phyloP scores from a whole-genome alignment of 805 yeast species.

The Candida vaughaniae region DNA sequence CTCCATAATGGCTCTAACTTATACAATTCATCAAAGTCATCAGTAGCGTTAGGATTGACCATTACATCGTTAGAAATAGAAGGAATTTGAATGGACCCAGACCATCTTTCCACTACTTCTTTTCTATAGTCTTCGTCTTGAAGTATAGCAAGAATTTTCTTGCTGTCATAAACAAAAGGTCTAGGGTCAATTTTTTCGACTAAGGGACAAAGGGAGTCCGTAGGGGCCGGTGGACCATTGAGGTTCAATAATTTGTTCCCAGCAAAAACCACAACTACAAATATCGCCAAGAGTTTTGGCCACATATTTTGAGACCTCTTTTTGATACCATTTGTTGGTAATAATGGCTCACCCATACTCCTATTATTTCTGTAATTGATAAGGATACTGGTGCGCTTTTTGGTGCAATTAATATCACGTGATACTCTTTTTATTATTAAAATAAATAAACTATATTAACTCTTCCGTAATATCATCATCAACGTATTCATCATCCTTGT shows the following conservation, averaged over 20 bases:
- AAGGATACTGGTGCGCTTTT: too few species aligned
- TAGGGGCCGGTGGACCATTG: background rate
- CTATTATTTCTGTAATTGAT: too few species aligned
- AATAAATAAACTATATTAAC: conserved; percentile 21
- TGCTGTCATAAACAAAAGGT: conserved; percentile 19
- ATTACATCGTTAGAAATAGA: conserved; percentile 33
- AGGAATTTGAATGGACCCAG: conserved; percentile 30
- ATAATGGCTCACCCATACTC: conserved; percentile 1
- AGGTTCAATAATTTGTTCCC: background rate
- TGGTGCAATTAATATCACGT: too few species aligned
- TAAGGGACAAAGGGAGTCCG: conserved; percentile 36
- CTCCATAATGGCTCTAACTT: conserved; percentile 26
- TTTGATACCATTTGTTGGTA: background rate
- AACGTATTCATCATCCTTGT: conserved; percentile 45
- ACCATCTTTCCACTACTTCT: conserved; percentile 21
- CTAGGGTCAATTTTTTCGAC: conserved; percentile 31
- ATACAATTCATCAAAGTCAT: conserved; percentile 25
- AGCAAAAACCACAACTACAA: background rate
- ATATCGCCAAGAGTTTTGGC: conserved; percentile 3
- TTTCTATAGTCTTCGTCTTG: conserved; percentile 24
- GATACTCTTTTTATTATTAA: too few species aligned
- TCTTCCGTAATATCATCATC: conserved; percentile 46
- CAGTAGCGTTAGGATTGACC: conserved; percentile 25
- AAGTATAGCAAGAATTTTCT: conserved; percentile 24
- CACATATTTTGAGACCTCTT: background rate